phyloP scores from a whole-genome alignment of 257 asterid species.

The Jasminum sambac region DNA sequence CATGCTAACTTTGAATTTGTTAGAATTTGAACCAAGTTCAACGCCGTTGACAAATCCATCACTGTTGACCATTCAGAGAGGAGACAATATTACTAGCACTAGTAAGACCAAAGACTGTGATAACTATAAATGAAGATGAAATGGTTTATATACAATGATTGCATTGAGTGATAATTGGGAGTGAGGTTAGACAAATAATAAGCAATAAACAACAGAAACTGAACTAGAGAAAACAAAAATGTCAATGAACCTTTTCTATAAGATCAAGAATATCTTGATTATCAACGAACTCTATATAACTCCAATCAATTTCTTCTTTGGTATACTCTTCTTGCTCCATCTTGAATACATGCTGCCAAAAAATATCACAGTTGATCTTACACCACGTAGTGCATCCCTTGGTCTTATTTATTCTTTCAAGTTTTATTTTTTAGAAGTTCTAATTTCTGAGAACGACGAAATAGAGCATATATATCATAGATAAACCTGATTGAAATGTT shows the following conservation, averaged over 20 bases:
- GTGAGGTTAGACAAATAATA: background rate
- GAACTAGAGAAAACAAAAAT: constrained; percentile 10
- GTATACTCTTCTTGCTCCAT: constrained; percentile 97
- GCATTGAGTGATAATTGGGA: background rate
- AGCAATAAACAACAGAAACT: constrained; percentile 1
- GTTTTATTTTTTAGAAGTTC: constrained; percentile 5
- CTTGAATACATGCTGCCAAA: constrained; percentile 84
- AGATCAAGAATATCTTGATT: constrained; percentile 95
- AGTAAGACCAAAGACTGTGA: constrained; percentile 11
- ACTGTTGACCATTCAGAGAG: background rate
- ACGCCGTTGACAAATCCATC: background rate
- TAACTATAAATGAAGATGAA: background rate
- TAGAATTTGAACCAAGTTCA: background rate
- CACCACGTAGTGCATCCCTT: constrained; percentile 7
- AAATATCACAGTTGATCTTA: constrained; percentile 19
- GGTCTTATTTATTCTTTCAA: background rate
- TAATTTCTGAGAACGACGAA: constrained; percentile 4
- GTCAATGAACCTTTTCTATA: constrained; percentile 69
- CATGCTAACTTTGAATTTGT: background rate
- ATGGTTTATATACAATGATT: background rate
- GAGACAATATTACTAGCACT: background rate
- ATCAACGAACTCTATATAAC: constrained; percentile 82
- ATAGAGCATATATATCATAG: constrained; percentile 11
- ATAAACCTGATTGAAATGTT: constrained; percentile 92
- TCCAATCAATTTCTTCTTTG: constrained; percentile 92